These are phyloP conservation scores for Linnemannia elongata DNA, from an alignment of 192 early-diverging fungal genomes.

Conservation along the genomic window DNA sequence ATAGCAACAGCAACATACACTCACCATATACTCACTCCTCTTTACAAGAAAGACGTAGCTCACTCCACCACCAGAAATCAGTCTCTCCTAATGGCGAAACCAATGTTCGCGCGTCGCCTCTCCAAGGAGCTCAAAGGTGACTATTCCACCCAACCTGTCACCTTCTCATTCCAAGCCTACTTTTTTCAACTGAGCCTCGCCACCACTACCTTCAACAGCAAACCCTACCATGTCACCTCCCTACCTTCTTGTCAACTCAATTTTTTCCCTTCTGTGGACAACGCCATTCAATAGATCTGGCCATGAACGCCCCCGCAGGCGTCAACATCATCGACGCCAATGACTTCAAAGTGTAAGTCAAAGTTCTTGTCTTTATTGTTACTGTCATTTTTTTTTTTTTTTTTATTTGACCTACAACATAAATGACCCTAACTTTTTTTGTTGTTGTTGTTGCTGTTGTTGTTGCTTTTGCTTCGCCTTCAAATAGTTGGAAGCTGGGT, in stretches of 20 bases:
- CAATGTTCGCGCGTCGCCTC: conserved; percentile 64
- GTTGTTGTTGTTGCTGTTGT: neutral
- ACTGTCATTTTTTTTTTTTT: neutral
- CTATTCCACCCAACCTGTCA: neutral
- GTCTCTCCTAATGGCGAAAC: conserved; percentile 28
- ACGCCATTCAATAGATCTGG: conserved; percentile 57
- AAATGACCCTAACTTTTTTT: neutral
- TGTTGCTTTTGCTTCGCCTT: neutral
- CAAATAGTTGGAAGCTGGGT: conserved; percentile 71
- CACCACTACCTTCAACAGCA: neutral
- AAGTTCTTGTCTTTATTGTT: neutral
- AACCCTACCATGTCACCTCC: neutral
- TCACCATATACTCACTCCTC: neutral
- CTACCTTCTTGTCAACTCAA: neutral
- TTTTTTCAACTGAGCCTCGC: conserved; percentile 5
- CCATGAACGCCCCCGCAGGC: conserved; percentile 65
- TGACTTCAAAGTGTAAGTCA: conserved; percentile 65
- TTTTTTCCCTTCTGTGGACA: neutral
- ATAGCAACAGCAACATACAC: neutral
- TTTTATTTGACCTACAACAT: neutral
- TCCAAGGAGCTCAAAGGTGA: conserved; percentile 67
- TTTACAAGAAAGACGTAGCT: no score
- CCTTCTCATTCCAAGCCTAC: neutral
- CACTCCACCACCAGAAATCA: neutral
- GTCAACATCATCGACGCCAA: conserved; percentile 65